These are phyloP conservation scores for Aspergillus nomiae DNA, from an alignment of 2,329 filamentous ascomycete species.

Conservation along the genomic window DNA sequence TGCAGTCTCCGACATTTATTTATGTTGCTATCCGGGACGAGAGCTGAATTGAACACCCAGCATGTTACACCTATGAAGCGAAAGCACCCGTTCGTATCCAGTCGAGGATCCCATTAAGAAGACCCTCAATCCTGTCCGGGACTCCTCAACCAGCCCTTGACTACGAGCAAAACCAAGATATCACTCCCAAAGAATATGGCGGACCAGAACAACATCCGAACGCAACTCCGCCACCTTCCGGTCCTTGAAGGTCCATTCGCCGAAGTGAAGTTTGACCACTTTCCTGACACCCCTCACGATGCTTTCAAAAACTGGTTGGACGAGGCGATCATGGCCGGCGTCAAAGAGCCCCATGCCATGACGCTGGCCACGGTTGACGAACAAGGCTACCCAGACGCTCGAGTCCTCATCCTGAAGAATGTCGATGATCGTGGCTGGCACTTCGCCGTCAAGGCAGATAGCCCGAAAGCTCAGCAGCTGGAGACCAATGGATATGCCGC, in stretches of 20 bases:
- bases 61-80: not conserved
- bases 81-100: not conserved
- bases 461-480: slow-evolving; percentile 19
- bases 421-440: slow-evolving; percentile 22
- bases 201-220: not conserved
- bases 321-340: slow-evolving; percentile 10
- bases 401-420: slow-evolving; percentile 21
- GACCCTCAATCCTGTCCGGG: not conserved
- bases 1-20: not conserved
- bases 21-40: not conserved
- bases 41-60: not conserved
- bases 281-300: slow-evolving; percentile 6
- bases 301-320: slow-evolving; percentile 19
- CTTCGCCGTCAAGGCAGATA: slow-evolving; percentile 19
- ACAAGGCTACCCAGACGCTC: slow-evolving; percentile 17
- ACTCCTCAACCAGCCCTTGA: not conserved
- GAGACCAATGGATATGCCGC: slow-evolving; percentile 4
- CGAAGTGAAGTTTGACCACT: not conserved
- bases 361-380: slow-evolving; percentile 19
- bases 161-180: not conserved
- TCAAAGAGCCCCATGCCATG: slow-evolving; percentile 23
- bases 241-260: not conserved
- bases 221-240: not conserved
- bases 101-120: not conserved
- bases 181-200: not conserved